phyloP scores from a whole-genome alignment of 2,329 filamentous ascomycete genomes.

The Diaporthe batatas region DNA sequence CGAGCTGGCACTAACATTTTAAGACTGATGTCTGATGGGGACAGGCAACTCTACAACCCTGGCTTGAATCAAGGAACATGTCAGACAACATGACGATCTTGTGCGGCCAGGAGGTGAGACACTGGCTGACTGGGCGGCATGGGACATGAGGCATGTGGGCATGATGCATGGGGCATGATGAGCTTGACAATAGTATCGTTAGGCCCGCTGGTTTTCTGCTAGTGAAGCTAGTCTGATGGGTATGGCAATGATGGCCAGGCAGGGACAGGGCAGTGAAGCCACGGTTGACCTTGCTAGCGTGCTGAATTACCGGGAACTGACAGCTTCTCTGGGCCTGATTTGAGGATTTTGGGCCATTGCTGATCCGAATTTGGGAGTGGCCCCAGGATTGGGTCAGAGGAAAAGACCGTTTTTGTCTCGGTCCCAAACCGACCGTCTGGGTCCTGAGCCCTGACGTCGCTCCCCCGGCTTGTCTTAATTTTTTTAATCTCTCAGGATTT shows the following conservation, averaged over 20 bases:
- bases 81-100: slow-evolving; percentile 21
- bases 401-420: slow-evolving; percentile 7
- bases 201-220: background rate
- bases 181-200: background rate
- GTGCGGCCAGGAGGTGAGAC: slow-evolving; percentile 5
- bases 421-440: slow-evolving; percentile 26
- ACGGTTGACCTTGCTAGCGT: slow-evolving; percentile 28
- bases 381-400: background rate
- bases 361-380: slow-evolving; percentile 21
- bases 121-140: background rate
- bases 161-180: no score
- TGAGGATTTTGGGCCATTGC: background rate
- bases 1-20: no score
- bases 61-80: slow-evolving; percentile 14
- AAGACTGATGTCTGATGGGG: background rate
- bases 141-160: no score
- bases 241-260: background rate
- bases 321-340: slow-evolving; percentile 24
- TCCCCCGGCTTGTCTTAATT: background rate
- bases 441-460: background rate
- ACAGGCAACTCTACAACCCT: background rate
- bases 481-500: background rate
- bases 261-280: background rate
- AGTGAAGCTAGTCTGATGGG: background rate
- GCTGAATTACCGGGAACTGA: background rate